Conservation (phyloP, 768 basidiomycete species). For the Tulasnella calospora region DNA sequence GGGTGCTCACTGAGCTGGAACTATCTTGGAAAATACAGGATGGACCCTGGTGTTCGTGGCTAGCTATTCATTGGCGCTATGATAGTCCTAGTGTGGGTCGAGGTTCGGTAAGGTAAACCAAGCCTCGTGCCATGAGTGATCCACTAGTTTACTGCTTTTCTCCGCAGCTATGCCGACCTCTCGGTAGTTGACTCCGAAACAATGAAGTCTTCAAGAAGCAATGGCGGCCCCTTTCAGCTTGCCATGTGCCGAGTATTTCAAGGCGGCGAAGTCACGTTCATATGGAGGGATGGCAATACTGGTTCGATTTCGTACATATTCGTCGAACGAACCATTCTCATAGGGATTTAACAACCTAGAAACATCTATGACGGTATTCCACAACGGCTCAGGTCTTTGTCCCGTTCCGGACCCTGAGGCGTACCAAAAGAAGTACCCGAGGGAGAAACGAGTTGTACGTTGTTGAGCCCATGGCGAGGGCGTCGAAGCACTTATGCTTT, state of each 20-base stretch:
- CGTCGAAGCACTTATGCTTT: no score
- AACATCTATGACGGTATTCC: not conserved
- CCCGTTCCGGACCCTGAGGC: not conserved
- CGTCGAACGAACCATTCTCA: not conserved
- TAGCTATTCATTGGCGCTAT: not conserved
- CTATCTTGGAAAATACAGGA: not conserved
- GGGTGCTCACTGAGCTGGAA: not conserved
- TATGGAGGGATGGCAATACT: not conserved
- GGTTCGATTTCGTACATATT: not conserved
- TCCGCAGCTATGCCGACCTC: not conserved
- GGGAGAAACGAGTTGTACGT: not conserved
- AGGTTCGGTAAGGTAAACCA: not conserved
- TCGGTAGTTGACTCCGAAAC: not conserved
- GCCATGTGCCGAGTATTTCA: not conserved
- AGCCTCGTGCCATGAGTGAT: not conserved
- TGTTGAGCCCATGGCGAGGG: not conserved
- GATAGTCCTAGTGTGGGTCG: not conserved
- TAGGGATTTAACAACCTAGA: not conserved
- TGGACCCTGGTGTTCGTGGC: not conserved
- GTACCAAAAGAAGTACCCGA: not conserved
- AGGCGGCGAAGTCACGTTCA: not conserved
- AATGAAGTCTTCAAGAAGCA: not conserved
- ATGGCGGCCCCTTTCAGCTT: not conserved
- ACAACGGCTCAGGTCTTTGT: not conserved
- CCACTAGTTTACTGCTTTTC: not conserved